These are phyloP conservation scores for Euphorbia pulcherrima DNA, from an alignment of 345 rosid species.

Conservation along the genomic window DNA sequence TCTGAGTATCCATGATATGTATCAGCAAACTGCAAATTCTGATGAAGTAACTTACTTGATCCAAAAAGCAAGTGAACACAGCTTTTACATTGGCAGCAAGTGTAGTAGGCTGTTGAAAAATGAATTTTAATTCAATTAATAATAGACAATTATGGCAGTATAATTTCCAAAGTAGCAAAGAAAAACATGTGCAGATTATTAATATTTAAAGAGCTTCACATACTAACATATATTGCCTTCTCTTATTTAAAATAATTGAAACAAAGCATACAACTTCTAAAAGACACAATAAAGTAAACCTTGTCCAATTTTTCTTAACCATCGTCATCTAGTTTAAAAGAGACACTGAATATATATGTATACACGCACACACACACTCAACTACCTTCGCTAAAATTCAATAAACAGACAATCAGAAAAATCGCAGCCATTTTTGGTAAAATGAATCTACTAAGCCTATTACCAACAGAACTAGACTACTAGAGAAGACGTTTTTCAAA, in stretches of 20 bases:
- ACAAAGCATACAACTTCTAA: neutral
- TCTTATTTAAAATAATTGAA: neutral
- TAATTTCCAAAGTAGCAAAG: neutral
- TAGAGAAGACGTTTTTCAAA: neutral
- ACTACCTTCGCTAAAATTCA: neutral
- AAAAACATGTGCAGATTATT: neutral
- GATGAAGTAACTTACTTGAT: conserved; percentile 60
- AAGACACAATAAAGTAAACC: neutral
- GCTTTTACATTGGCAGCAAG: conserved; percentile 81
- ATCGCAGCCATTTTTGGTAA: neutral
- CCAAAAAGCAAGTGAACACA: conserved; percentile 83
- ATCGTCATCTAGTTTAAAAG: neutral
- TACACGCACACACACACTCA: neutral
- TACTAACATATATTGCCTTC: neutral
- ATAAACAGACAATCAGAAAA: neutral
- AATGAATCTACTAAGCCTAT: neutral
- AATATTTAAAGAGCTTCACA: neutral
- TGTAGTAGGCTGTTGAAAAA: conserved; percentile 59
- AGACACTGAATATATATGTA: too few species aligned
- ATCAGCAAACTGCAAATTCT: neutral
- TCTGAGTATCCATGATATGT: conserved; percentile 19
- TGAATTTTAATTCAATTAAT: conserved; percentile 19
- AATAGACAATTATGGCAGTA: neutral
- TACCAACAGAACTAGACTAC: neutral
- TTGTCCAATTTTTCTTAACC: neutral